These are phyloP conservation scores for Gossypium gossypioides DNA, from an alignment of 441 rosid species.

Conservation along the genomic window DNA sequence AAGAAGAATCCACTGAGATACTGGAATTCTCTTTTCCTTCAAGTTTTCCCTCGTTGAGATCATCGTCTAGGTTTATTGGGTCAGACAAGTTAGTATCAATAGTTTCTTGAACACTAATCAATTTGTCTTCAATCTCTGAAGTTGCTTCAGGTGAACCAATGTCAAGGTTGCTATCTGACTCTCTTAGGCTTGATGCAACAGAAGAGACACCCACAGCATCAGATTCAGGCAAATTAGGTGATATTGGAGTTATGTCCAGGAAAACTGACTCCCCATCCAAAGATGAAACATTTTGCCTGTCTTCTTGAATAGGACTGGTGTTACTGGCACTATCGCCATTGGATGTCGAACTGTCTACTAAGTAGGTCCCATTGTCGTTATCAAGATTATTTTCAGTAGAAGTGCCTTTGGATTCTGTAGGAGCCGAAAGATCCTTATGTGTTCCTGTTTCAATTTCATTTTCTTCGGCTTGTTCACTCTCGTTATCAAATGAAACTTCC, in stretches of 20 bases:
- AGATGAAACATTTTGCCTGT: slow-evolving; percentile 26
- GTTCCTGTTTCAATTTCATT: slow-evolving; percentile 23
- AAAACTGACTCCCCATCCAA: slow-evolving; percentile 27
- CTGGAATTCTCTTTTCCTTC: slow-evolving; percentile 19
- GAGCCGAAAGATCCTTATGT: slow-evolving; percentile 22
- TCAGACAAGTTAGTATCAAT: slow-evolving; percentile 24
- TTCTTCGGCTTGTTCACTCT: slow-evolving; percentile 27
- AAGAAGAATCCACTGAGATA: slow-evolving; percentile 23
- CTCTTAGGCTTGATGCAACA: slow-evolving; percentile 17
- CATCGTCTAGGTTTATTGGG: slow-evolving; percentile 19
- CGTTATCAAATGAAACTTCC: slow-evolving; percentile 37
- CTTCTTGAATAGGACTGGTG: slow-evolving; percentile 21
- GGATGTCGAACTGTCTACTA: slow-evolving; percentile 19
- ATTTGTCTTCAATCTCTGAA: slow-evolving; percentile 26
- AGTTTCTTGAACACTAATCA: slow-evolving; percentile 13
- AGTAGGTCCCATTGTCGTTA: slow-evolving; percentile 19
- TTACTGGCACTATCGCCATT: slow-evolving; percentile 22
- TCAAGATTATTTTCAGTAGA: slow-evolving; percentile 22
- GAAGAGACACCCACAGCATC: slow-evolving; percentile 16
- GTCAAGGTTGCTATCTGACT: slow-evolving; percentile 17
- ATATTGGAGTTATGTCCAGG: slow-evolving; percentile 25
- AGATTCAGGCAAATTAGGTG: slow-evolving; percentile 30
- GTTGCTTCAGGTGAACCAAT: slow-evolving; percentile 16
- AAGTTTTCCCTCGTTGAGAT: slow-evolving; percentile 22
- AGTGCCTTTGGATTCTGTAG: slow-evolving; percentile 31